Conservation (phyloP, 169 alveolate species). For the Miamiensis avidus region DNA sequence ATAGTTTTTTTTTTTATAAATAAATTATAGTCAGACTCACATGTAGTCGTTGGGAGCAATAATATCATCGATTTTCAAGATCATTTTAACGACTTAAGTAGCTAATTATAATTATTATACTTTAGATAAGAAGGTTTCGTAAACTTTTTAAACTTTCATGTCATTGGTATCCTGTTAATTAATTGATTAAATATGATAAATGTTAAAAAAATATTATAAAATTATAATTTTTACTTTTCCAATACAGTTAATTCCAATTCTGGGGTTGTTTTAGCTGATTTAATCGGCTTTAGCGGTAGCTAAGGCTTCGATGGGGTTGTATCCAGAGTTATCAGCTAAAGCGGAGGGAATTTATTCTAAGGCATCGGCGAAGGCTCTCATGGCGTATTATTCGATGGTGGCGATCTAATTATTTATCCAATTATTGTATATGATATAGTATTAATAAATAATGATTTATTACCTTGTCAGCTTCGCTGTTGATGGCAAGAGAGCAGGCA, state of each 20-base stretch:
- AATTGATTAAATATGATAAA: not conserved
- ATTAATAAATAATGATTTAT: not conserved
- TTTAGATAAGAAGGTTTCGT: conserved; percentile 94
- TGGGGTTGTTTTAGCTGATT: conserved; percentile 80
- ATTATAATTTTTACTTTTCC: conserved; percentile 61
- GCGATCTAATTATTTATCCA: conserved; percentile 55
- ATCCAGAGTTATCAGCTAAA: conserved; percentile 98
- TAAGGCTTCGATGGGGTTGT: conserved; percentile 93
- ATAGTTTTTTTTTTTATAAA: too few species aligned
- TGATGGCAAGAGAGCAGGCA: conserved; percentile 93
- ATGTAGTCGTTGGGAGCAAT: conserved; percentile 85
- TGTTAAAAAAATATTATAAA: not conserved
- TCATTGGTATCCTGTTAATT: conserved; percentile 71
- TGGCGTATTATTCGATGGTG: conserved; percentile 97
- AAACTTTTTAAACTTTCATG: conserved; percentile 92
- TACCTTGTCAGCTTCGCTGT: conserved; percentile 88
- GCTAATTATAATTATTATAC: conserved; percentile 95
- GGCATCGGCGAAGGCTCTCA: conserved; percentile 98
- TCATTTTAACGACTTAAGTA: conserved; percentile 99
- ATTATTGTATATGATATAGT: too few species aligned
- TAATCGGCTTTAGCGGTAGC: conserved; percentile 91
- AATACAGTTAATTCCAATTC: conserved; percentile 94
- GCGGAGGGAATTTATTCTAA: conserved; percentile 95
- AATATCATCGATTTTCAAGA: conserved; percentile 98
- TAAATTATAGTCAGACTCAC: too few species aligned